phyloP scores from a whole-genome alignment of 176 grass and related monocot genomes.

The Rhipidocladum racemiflorum region DNA sequence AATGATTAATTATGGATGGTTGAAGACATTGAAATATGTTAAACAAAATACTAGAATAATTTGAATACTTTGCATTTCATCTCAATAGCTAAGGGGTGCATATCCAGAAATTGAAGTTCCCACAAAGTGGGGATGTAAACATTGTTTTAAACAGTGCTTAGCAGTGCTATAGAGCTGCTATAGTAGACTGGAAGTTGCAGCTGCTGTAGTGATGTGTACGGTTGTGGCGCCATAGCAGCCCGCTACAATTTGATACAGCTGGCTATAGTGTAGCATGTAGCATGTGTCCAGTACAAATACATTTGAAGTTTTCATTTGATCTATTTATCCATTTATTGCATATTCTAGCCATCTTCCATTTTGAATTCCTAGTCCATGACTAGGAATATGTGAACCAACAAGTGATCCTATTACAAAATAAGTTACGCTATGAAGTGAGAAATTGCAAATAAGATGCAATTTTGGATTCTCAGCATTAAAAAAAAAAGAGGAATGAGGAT shows the following conservation, averaged over 20 bases:
- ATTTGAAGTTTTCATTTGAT: not conserved
- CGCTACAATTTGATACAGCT: not conserved
- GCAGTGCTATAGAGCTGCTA: not conserved
- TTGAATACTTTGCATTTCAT: not conserved
- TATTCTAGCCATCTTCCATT: not conserved
- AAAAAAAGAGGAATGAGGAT: not conserved
- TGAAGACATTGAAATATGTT: not conserved
- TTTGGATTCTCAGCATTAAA: not conserved
- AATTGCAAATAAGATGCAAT: not conserved
- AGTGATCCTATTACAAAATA: not conserved
- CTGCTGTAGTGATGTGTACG: not conserved
- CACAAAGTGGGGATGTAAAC: not conserved
- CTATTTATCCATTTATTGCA: not conserved
- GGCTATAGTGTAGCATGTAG: not conserved
- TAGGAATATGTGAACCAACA: not conserved
- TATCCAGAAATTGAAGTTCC: not conserved
- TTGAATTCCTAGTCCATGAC: not conserved
- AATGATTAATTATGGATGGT: not conserved
- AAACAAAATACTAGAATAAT: not conserved
- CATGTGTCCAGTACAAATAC: not conserved
- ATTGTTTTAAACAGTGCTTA: not conserved
- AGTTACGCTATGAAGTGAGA: not conserved
- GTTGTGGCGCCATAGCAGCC: not conserved
- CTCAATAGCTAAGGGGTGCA: not conserved
- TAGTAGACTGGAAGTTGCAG: not conserved